A percentile compares a stretch with the other conserved stretches of the same genome.
Conservation (phyloP, 352 stramenopile genomes). For the Globisporangium sylvaticum region DNA sequence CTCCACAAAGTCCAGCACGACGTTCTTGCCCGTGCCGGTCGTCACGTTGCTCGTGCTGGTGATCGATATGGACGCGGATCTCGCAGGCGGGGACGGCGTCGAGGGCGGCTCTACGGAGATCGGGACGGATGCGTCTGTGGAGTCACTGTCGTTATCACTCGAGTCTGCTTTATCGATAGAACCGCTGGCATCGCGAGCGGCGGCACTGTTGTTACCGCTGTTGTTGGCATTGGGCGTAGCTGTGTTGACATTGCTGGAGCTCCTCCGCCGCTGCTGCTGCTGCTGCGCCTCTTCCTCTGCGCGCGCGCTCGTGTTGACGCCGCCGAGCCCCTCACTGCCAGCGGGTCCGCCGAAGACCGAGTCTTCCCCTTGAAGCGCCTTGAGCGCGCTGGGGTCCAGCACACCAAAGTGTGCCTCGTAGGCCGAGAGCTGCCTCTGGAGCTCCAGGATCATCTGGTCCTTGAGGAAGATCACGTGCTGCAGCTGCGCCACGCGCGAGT, state of each 20-base stretch:
- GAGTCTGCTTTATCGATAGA: neutral
- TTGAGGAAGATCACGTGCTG: slow-evolving; percentile 84
- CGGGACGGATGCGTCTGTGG: neutral
- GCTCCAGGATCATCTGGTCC: slow-evolving; percentile 76
- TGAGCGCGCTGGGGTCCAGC: slow-evolving; percentile 33
- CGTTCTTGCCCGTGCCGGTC: slow-evolving; percentile 55
- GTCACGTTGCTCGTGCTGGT: slow-evolving; percentile 21
- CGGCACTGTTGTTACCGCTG: neutral
- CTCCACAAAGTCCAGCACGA: slow-evolving; percentile 82
- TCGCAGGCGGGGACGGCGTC: neutral
- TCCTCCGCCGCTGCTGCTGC: neutral
- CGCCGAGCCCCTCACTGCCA: slow-evolving; percentile 9
- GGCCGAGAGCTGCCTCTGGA: slow-evolving; percentile 63
- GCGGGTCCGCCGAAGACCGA: neutral
- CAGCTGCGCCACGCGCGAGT: slow-evolving; percentile 55
- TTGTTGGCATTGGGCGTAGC: neutral
- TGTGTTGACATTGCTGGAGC: neutral
- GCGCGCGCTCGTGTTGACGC: slow-evolving; percentile 15
- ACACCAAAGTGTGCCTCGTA: slow-evolving; percentile 53
- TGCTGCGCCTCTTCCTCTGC: slow-evolving; percentile 12
- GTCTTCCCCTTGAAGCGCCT: slow-evolving; percentile 24
- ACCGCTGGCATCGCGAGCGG: neutral
- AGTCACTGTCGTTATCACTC: neutral
- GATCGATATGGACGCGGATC: slow-evolving; percentile 18
- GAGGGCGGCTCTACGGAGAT: neutral